Percentiles rank a stretch among this genome's conserved stretches.
Evolutionary conservation across 208 protist species (phyloP).

Genomic region (Vickermania ingenoplastis): DNA sequence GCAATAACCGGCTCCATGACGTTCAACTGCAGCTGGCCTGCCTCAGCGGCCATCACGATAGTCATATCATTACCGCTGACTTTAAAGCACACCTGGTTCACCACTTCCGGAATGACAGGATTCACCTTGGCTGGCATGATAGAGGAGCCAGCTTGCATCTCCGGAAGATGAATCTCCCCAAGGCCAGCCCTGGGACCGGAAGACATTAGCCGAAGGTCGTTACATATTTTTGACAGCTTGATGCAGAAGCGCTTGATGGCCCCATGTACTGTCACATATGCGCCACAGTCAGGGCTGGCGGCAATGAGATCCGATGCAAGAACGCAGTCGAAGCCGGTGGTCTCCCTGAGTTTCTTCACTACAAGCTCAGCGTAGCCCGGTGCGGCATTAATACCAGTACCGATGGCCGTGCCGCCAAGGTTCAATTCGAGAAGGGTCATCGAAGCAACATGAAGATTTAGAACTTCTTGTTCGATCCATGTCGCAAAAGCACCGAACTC

Average conservation of each 20-base stretch:
- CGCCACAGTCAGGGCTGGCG: constrained; percentile 53
- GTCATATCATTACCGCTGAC: constrained; percentile 87
- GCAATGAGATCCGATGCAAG: constrained; percentile 19
- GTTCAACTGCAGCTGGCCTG: constrained; percentile 90
- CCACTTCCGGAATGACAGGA: constrained; percentile 87
- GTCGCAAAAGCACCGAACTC: constrained; percentile 70
- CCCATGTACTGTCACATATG: constrained; percentile 69
- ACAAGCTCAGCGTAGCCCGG: constrained; percentile 10
- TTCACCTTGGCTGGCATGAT: constrained; percentile 95
- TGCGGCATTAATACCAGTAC: constrained; percentile 38
- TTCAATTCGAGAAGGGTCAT: constrained; percentile 58
- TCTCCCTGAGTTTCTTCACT: constrained; percentile 11
- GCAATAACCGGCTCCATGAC: constrained; percentile 92
- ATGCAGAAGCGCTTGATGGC: constrained; percentile 61
- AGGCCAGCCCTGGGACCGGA: constrained; percentile 83
- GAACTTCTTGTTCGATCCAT: constrained; percentile 52
- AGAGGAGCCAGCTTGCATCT: constrained; percentile 87
- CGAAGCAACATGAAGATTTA: constrained; percentile 33
- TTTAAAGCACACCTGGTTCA: constrained; percentile 90
- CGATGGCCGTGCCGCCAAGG: constrained; percentile 90
- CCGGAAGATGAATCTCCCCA: constrained; percentile 67
- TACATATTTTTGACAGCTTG: constrained; percentile 87
- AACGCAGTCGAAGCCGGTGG: constrained; percentile 9
- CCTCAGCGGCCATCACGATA: constrained; percentile 57
- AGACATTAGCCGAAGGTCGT: constrained; percentile 85